Evolutionary conservation across 2,329 filamentous ascomycete genomes (phyloP).

Genomic region (Hawksworthiomyces lignivorus): DNA sequence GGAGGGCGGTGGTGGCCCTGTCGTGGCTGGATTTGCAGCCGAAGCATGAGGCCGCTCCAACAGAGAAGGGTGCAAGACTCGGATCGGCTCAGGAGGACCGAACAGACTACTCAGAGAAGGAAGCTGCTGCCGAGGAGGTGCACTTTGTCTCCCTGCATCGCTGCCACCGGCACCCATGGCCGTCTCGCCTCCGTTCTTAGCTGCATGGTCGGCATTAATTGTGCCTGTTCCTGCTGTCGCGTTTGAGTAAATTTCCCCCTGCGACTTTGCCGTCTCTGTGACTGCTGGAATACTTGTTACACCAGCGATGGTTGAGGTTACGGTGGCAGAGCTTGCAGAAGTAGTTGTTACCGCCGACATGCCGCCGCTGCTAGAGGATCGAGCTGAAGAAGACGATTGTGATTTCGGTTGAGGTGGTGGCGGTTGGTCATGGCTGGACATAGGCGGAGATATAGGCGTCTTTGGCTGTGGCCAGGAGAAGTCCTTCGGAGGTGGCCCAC

Average conservation of each 20-base stretch:
- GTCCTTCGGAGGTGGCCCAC: constrained; percentile 27
- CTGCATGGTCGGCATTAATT: not conserved
- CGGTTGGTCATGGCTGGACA: constrained; percentile 49
- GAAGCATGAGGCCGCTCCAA: constrained; percentile 35
- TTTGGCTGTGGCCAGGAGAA: constrained; percentile 34
- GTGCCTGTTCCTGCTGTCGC: too few relatives aligned
- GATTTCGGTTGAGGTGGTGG: constrained; percentile 17
- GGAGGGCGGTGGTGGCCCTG: constrained; percentile 21
- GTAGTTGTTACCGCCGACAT: constrained; percentile 25
- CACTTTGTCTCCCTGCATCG: constrained; percentile 15
- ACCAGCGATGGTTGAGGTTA: too few relatives aligned
- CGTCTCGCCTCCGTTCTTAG: not conserved
- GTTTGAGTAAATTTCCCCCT: too few relatives aligned
- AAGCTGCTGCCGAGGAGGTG: constrained; percentile 38
- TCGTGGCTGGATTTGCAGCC: too few relatives aligned
- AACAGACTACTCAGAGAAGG: constrained; percentile 52
- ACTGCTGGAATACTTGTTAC: too few relatives aligned
- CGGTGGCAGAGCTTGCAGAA: not conserved
- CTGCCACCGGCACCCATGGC: constrained; percentile 11
- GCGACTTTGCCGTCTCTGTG: too few relatives aligned
- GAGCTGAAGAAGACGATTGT: not conserved
- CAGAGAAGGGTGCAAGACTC: constrained; percentile 39
- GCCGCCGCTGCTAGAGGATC: constrained; percentile 26
- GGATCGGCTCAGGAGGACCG: constrained; percentile 37
- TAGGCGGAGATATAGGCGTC: constrained; percentile 43